Conservation (phyloP, 2,329 filamentous ascomycete species). For the Ophiostoma populinum region DNA sequence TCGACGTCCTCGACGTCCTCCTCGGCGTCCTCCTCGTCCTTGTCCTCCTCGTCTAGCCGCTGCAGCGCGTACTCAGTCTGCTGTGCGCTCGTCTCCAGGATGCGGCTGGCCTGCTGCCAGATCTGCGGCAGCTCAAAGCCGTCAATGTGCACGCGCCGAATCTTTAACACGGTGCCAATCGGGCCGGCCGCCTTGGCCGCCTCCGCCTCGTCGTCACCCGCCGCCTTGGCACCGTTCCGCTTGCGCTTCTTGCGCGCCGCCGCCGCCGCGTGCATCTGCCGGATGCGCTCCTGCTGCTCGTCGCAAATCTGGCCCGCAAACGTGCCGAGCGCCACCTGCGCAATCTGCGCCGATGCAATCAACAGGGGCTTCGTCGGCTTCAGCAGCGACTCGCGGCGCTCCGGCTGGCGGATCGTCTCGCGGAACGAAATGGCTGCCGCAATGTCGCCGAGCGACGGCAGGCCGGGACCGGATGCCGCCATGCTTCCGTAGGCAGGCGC, state of each 20-base stretch:
- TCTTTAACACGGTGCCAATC: slow-evolving; percentile 43
- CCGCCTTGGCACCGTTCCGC: slow-evolving; percentile 20
- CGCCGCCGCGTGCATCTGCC: slow-evolving; percentile 23
- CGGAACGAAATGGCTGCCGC: slow-evolving; percentile 33
- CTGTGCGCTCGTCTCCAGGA: slow-evolving; percentile 43
- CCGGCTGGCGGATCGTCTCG: slow-evolving; percentile 38
- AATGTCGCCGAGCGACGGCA: slow-evolving; percentile 11
- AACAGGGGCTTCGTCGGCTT: slow-evolving; percentile 52
- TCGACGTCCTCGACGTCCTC: slow-evolving; percentile 15
- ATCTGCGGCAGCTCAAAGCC: slow-evolving; percentile 81
- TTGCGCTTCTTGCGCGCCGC: slow-evolving; percentile 57
- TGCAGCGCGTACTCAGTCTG: slow-evolving; percentile 30
- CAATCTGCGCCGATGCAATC: slow-evolving; percentile 50
- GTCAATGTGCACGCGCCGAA: slow-evolving; percentile 69
- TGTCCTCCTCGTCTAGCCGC: slow-evolving; percentile 28
- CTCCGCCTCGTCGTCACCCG: not conserved
- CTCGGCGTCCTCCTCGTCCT: slow-evolving; percentile 18
- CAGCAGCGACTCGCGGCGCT: slow-evolving; percentile 58
- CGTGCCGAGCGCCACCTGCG: slow-evolving; percentile 66
- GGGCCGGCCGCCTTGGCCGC: slow-evolving; percentile 56
- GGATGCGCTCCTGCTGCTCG: slow-evolving; percentile 50
- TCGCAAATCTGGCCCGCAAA: slow-evolving; percentile 60
- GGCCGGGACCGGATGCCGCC: slow-evolving; percentile 15
- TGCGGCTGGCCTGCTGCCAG: slow-evolving; percentile 81
- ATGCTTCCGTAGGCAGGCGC: slow-evolving; percentile 2